Percentiles rank a stretch among this genome's conserved stretches.
Conservation (phyloP, 495 filamentous ascomycete genomes). For the Trichoderma orchidacearum region DNA sequence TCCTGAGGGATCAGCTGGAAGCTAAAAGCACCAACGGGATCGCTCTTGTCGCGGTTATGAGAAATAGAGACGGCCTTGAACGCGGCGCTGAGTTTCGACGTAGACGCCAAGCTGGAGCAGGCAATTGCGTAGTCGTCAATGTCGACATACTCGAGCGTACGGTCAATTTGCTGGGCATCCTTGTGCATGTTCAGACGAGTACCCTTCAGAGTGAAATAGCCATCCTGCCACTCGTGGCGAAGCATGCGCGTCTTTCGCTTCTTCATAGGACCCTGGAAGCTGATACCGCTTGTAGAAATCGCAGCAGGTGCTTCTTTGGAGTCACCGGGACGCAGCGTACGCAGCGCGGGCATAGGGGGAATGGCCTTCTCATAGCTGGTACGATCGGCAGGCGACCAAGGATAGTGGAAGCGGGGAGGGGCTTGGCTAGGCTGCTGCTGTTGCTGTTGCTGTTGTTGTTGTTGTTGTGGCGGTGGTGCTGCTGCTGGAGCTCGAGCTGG, state of each 20-base stretch:
- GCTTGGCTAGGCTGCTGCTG: constrained; percentile 21
- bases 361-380: constrained; percentile 24
- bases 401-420: constrained; percentile 32
- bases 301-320: constrained; percentile 46
- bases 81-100: constrained; percentile 69
- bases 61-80: constrained; percentile 71
- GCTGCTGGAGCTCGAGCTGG: not conserved
- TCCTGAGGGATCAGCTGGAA: constrained; percentile 82
- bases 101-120: constrained; percentile 60
- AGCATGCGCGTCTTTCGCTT: constrained; percentile 84
- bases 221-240: constrained; percentile 86
- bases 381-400: constrained; percentile 28
- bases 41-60: constrained; percentile 26
- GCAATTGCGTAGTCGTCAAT: constrained; percentile 93
- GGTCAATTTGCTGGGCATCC: constrained; percentile 40
- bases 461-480: too few species aligned
- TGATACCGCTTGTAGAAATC: constrained; percentile 27
- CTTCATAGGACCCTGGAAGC: constrained; percentile 78
- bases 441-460: not conserved
- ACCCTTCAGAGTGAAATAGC: constrained; percentile 74
- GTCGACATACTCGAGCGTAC: constrained; percentile 72
- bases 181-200: constrained; percentile 74
- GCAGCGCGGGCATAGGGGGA: constrained; percentile 8
- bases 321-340: constrained; percentile 13
- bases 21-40: constrained; percentile 53